Conservation (phyloP, 768 basidiomycete genomes). For the Suillus discolor region DNA sequence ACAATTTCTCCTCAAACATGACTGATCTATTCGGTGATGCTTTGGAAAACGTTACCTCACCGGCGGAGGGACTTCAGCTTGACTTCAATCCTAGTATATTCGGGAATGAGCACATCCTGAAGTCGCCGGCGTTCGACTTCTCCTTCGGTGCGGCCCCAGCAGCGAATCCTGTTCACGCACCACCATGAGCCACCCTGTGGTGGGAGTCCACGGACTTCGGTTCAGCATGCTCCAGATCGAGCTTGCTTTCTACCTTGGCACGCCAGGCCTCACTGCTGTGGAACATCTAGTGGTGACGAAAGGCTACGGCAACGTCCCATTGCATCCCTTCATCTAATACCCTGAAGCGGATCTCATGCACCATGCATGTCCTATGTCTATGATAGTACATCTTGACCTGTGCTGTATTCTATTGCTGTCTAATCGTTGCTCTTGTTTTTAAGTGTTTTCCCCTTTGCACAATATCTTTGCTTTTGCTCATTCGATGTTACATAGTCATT, state of each 20-base stretch:
- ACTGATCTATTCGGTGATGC: constrained; percentile 9
- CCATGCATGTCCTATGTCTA: background rate
- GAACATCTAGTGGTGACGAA: constrained; percentile 8
- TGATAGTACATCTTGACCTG: constrained; percentile 6
- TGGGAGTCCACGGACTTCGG: background rate
- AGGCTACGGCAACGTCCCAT: background rate
- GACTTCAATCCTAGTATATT: constrained; percentile 4
- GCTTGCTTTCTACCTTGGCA: constrained; percentile 4
- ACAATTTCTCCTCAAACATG: constrained; percentile 7
- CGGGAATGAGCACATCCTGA: background rate
- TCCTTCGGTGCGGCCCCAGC: background rate
- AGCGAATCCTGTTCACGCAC: background rate
- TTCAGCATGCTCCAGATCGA: background rate
- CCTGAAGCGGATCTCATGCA: background rate
- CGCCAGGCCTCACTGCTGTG: constrained; percentile 12
- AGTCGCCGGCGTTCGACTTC: constrained; percentile 5
- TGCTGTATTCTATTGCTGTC: constrained; percentile 7
- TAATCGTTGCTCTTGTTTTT: background rate
- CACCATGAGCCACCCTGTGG: background rate
- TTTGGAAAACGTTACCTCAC: background rate
- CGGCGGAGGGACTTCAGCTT: constrained; percentile 11
- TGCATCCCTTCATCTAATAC: background rate
- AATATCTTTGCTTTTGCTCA: background rate
- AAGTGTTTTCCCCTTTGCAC: background rate
- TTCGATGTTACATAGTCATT: background rate